A percentile compares a stretch with the other conserved stretches of the same genome.
Evolutionary conservation across 768 basidiomycete genomes (phyloP).

Genomic region (Lactifluus pinguis): DNA sequence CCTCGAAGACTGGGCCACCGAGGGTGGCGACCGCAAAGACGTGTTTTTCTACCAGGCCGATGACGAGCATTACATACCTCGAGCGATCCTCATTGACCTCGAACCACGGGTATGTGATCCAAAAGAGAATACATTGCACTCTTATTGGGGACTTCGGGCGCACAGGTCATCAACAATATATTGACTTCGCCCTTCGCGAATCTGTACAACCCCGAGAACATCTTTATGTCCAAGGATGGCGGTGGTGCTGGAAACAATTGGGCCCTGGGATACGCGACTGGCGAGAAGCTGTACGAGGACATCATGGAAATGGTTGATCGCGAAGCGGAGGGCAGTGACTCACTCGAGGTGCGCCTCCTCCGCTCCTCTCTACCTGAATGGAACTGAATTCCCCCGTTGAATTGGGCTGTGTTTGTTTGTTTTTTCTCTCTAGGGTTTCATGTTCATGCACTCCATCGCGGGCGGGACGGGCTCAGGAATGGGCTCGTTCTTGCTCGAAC

Average conservation of each 20-base stretch:
- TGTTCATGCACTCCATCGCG: conserved; percentile 98
- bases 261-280: conserved; percentile 89
- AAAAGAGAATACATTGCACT: neutral
- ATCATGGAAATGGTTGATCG: conserved; percentile 99
- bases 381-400: neutral
- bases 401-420: neutral
- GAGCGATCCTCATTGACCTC: conserved; percentile 91
- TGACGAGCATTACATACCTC: conserved; percentile 97
- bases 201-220: conserved; percentile 97
- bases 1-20: conserved; percentile 94
- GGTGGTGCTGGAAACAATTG: conserved; percentile 99
- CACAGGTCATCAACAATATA: conserved; percentile 93
- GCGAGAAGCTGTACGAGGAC: conserved; percentile 89
- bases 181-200: conserved; percentile 79
- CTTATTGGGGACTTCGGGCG: neutral
- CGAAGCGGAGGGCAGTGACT: conserved; percentile 96
- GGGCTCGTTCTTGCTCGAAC: conserved; percentile 95
- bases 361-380: neutral
- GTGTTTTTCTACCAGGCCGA: conserved; percentile 99
- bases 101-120: conserved; percentile 76
- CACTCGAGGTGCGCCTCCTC: conserved; percentile 62
- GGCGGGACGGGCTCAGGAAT: conserved; percentile 98
- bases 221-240: conserved; percentile 91
- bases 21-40: conserved; percentile 94
- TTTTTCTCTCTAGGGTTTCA: conserved; percentile 75